These are phyloP conservation scores for Kwoniella sp. DNA, from an alignment of 768 basidiomycete genomes.

Conservation along the genomic window DNA sequence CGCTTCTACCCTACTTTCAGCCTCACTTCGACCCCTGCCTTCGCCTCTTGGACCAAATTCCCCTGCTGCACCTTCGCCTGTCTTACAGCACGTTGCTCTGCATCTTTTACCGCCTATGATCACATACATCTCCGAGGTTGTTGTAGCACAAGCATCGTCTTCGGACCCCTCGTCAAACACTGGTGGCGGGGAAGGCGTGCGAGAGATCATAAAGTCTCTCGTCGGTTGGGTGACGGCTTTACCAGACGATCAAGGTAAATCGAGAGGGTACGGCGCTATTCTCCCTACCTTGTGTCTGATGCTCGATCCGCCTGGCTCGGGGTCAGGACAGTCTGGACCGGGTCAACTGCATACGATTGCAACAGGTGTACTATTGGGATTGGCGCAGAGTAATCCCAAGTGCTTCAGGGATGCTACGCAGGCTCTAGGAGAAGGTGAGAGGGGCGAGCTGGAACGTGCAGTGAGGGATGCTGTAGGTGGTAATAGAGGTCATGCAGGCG, in stretches of 20 bases:
- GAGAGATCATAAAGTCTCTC: constrained; percentile 82
- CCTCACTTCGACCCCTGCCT: constrained; percentile 68
- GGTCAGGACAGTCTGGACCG: constrained; percentile 30
- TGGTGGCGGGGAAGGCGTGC: constrained; percentile 65
- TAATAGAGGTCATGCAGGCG: constrained; percentile 6
- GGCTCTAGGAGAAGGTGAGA: constrained; percentile 64
- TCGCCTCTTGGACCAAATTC: constrained; percentile 48
- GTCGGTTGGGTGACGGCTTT: constrained; percentile 65
- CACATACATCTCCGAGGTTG: constrained; percentile 72
- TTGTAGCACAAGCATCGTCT: constrained; percentile 64
- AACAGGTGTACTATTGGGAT: constrained; percentile 68
- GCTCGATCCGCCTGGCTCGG: constrained; percentile 62
- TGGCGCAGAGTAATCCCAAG: constrained; percentile 70
- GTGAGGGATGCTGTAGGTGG: constrained; percentile 69
- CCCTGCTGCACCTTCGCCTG: constrained; percentile 30
- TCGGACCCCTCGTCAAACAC: constrained; percentile 55
- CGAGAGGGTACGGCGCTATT: constrained; percentile 68
- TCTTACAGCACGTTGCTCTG: constrained; percentile 69
- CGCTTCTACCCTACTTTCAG: constrained; percentile 75
- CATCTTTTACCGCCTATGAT: constrained; percentile 78
- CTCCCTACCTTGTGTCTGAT: constrained; percentile 75
- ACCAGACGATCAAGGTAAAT: constrained; percentile 61
- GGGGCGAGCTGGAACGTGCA: constrained; percentile 72
- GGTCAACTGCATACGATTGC: constrained; percentile 63
- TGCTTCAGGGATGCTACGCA: constrained; percentile 84